A percentile compares a stretch with the other conserved stretches of the same genome.
Conservation (phyloP, 139 green algal genomes). For the Micractinium sp. region DNA sequence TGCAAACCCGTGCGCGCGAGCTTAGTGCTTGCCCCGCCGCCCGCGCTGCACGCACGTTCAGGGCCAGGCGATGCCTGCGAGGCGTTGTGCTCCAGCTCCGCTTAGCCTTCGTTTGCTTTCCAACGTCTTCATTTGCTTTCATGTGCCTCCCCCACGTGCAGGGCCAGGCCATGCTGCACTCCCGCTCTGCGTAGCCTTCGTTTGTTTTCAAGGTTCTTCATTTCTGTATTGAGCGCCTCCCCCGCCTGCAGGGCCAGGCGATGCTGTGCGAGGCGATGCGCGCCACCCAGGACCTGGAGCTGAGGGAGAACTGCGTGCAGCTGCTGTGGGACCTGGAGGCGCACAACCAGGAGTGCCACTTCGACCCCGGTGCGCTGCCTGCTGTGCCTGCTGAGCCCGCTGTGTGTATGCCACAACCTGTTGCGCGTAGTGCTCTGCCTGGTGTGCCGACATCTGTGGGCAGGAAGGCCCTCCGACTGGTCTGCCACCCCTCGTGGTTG, state of each 20-base stretch:
- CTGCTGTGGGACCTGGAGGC: conserved; percentile 55
- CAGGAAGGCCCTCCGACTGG: too few relatives aligned
- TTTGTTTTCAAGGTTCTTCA: background rate
- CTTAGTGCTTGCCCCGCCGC: too few relatives aligned
- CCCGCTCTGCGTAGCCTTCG: background rate
- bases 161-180: conserved; percentile 10
- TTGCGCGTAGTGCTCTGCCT: too few relatives aligned
- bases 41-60: background rate
- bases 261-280: conserved; percentile 37
- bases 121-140: too few relatives aligned
- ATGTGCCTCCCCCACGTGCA: background rate
- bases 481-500: too few relatives aligned
- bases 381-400: background rate
- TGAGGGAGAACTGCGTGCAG: conserved; percentile 39
- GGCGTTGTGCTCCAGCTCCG: too few relatives aligned
- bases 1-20: background rate
- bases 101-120: too few relatives aligned
- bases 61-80: conserved; percentile 12
- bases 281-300: conserved; percentile 17
- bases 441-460: too few relatives aligned
- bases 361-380: background rate
- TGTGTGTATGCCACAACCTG: too few relatives aligned
- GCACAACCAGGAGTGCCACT: background rate
- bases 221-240: too few relatives aligned
- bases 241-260: conserved; percentile 21